A percentile compares a stretch with the other conserved stretches of the same genome.
These are phyloP conservation scores for Macrolepiota fuliginosa DNA, from an alignment of 768 basidiomycete species.

Conservation along the genomic window DNA sequence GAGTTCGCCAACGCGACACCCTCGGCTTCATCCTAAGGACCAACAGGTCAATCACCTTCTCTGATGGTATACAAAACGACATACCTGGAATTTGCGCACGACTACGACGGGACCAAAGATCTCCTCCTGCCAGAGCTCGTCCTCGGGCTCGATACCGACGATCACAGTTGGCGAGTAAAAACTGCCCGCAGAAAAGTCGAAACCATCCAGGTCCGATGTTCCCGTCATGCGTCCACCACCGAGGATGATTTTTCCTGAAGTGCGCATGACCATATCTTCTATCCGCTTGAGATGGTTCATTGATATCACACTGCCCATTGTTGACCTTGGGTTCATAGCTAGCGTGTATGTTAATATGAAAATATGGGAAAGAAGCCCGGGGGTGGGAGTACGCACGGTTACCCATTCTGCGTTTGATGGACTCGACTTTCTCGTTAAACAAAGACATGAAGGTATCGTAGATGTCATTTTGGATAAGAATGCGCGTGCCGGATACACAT, in stretches of 20 bases:
- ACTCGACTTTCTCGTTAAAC: slow-evolving; percentile 61
- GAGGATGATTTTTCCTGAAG: slow-evolving; percentile 46
- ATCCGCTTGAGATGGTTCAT: slow-evolving; percentile 61
- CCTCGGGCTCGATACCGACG: slow-evolving; percentile 48
- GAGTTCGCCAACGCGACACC: slow-evolving; percentile 70
- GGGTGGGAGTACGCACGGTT: slow-evolving; percentile 51
- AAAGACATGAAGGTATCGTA: slow-evolving; percentile 64
- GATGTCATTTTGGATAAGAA: slow-evolving; percentile 67
- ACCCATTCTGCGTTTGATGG: slow-evolving; percentile 71
- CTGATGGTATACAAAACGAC: not conserved
- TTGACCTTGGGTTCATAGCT: slow-evolving; percentile 69
- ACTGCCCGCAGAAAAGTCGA: slow-evolving; percentile 65
- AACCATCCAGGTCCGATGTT: slow-evolving; percentile 62
- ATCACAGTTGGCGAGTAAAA: slow-evolving; percentile 86
- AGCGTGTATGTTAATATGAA: not conserved
- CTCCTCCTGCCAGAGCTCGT: slow-evolving; percentile 79
- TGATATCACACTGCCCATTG: slow-evolving; percentile 84
- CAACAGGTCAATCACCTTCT: not conserved
- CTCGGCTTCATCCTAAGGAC: slow-evolving; percentile 54
- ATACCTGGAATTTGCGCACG: slow-evolving; percentile 40
- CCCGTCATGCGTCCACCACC: slow-evolving; percentile 71
- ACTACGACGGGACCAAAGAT: slow-evolving; percentile 86
- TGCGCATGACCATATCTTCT: slow-evolving; percentile 48
- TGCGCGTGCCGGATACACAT: slow-evolving; percentile 87
- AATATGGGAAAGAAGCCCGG: not conserved